Base-by-base conservation (phyloP, 768 basidiomycete species). In the Panaeolus papilionaceus region DNA sequence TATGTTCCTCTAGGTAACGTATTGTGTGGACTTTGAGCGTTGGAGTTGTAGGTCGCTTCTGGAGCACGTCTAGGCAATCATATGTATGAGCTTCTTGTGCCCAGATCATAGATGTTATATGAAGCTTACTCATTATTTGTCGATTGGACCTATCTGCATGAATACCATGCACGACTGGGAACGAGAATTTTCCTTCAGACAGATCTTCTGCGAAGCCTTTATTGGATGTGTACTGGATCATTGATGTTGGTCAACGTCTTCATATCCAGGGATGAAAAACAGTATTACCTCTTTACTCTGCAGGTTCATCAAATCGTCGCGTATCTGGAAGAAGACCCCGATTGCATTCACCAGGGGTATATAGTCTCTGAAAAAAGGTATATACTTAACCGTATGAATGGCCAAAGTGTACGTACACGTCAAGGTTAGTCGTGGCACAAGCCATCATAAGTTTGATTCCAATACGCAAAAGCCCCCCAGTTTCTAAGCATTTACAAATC, bases 401-500 rank as follows among this genome's bases (percentile, higher is more conserved):
- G 1, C 44, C 28, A 38, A 7, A 33, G 49, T 28, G 38, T 16
- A 71, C 87, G 51, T 76, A 92, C 92, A 89, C 79, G 23, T 86
- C 80, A 38, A 79, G 70, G 69, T 90, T 91, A 23, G 79, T 86
- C 0, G 89, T 90, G 23, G 88, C 84, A 71, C 90, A 92, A 0
- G 94, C 95, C 95, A 97, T 97, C 94, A 99, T 96, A 37, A 99
- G 85, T 76, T 96, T 98, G 76, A 98, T 87, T 0, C 94, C 95
- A 54, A 99, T 89, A 23, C 97, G 84, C 69, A 99, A 91, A 9
- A 99, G 83, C 4, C 97, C 96, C 0, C 97, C 97, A 0, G 97
- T 99, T 77, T 99, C 97, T 99, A 63, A 23, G 20, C 10, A 23
- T n/a, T 63, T 49, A 23, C 20, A 26, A 8, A 18, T 61, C 47